A percentile compares a stretch with the other conserved stretches of the same genome.
Evolutionary conservation across 805 yeast species (phyloP).

Genomic region (Debaryomyces castellii): DNA sequence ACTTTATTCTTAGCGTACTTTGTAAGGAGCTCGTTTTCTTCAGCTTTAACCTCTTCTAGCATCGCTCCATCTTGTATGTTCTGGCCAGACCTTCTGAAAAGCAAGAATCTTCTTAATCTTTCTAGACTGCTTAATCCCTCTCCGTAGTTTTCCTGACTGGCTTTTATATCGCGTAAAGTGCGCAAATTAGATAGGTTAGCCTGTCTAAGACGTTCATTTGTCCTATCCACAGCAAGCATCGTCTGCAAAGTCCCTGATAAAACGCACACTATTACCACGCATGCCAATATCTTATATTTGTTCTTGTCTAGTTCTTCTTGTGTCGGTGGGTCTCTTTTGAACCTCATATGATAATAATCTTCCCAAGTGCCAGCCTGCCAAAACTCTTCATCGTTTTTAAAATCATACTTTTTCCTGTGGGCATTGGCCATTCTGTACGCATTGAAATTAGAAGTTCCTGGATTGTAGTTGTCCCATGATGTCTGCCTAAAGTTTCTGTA

Average conservation of each 20-base stretch:
- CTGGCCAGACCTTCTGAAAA: constrained; percentile 29
- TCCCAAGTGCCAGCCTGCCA: constrained; percentile 70
- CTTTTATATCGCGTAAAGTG: constrained; percentile 28
- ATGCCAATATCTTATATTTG: constrained; percentile 39
- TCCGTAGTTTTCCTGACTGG: constrained; percentile 26
- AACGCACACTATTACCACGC: constrained; percentile 31
- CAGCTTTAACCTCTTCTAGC: constrained; percentile 14
- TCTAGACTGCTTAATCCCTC: constrained; percentile 26
- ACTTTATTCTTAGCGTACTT: constrained; percentile 32
- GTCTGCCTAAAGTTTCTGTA: constrained; percentile 25
- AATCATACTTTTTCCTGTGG: constrained; percentile 31
- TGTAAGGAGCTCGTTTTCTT: constrained; percentile 30
- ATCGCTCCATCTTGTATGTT: constrained; percentile 16
- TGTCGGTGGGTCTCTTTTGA: constrained; percentile 38
- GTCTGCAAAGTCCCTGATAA: constrained; percentile 34
- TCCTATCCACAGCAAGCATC: constrained; percentile 34
- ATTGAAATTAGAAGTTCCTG: constrained; percentile 21
- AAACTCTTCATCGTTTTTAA: constrained; percentile 41
- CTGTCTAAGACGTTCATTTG: constrained; percentile 28
- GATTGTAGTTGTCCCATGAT: constrained; percentile 20
- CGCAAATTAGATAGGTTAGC: constrained; percentile 25
- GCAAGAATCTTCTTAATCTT: constrained; percentile 32
- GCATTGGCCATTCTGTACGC: constrained; percentile 38
- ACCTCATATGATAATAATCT: constrained; percentile 49
- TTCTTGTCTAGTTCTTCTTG: constrained; percentile 40